Evolutionary conservation across 2,329 filamentous ascomycete species (phyloP), one percentile per base, ranked within the genome.

Genomic region (Myriosclerotinia curreyana): DNA sequence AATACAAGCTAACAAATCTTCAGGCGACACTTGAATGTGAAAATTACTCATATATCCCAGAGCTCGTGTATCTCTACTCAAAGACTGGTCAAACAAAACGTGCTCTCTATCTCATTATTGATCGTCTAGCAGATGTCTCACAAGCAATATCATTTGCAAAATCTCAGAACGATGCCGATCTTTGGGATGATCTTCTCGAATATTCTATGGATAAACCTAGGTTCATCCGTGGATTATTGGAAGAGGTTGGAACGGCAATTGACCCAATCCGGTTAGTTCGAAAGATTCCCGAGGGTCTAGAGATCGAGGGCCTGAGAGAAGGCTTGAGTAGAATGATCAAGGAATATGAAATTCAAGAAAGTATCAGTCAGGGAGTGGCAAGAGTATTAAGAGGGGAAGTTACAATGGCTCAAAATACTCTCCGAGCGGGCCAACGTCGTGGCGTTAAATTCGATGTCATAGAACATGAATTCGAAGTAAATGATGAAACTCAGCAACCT

Each of bases 191-290:
- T 72, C 82, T 99, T 9, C 84, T 99, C 7, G 87, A 94, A 70
- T 98, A 98, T 76, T 94, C 90, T 66, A 98, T 99, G 95, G 92
- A 97, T 77, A 96, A 97, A 74, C 95, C 95, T 0, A 86, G 86
- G 49, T 99, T 99, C 77, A 98, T 99, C 69, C 88, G 91, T 15
- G 93, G 91, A 0, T 80, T 99, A 4, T 84, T 99, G 0, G 92
- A 96, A 72, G 92, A 98, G 77, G 94, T 96, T 1, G 95, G 95
- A 44, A 98, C 93, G 0, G 86, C 92, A 1, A 95, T 99, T 72
- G 88, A 98, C 72, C 95, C 95, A 0, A 94, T 98, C 67, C 90
- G 89, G 20, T 84, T 99, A 4, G 91, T 99, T 7, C 84, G 90
- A 17, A 86, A 93, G 6, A 99, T 99, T 36, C 95, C 95, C 0